These are phyloP conservation scores for Kodamaea kaohsiungensis DNA, from an alignment of 805 yeast genomes.

Conservation along the genomic window DNA sequence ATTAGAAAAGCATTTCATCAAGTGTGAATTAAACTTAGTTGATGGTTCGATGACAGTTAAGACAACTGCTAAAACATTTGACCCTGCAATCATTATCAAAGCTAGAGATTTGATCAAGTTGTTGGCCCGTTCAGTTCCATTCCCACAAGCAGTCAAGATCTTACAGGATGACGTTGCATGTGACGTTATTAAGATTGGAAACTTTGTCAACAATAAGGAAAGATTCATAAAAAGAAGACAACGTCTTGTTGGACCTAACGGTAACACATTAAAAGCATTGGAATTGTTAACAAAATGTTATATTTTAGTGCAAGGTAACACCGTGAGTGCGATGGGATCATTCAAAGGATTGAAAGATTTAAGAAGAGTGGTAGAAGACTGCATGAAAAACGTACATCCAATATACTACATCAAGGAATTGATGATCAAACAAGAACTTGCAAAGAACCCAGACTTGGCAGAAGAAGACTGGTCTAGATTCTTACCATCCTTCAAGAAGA, in stretches of 20 bases:
- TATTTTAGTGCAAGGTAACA: constrained; percentile 94
- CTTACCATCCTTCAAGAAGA: constrained; percentile 94
- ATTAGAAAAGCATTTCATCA: constrained; percentile 68
- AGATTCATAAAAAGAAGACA: constrained; percentile 95
- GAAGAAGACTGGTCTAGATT: constrained; percentile 97
- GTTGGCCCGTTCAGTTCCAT: constrained; percentile 93
- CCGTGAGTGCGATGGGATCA: constrained; percentile 97
- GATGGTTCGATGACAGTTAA: constrained; percentile 98
- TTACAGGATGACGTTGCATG: constrained; percentile 91
- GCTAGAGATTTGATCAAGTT: constrained; percentile 94
- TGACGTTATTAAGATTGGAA: constrained; percentile 94
- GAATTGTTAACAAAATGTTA: constrained; percentile 95
- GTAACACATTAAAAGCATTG: constrained; percentile 93
- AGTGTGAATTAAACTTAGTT: constrained; percentile 85
- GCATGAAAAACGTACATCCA: constrained; percentile 97
- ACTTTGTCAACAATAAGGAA: constrained; percentile 84
- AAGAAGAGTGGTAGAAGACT: constrained; percentile 93
- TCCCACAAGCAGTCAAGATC: constrained; percentile 92
- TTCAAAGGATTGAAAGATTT: constrained; percentile 89
- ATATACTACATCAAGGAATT: constrained; percentile 95
- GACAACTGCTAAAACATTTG: constrained; percentile 93
- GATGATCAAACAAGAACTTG: constrained; percentile 94
- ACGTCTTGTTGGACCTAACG: constrained; percentile 93
- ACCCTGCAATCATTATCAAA: constrained; percentile 89
- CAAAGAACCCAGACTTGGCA: constrained; percentile 93